Percentiles rank a stretch among this genome's conserved stretches.
Evolutionary conservation across 768 basidiomycete genomes (phyloP).

Genomic region (Auriscalpium vulgare): DNA sequence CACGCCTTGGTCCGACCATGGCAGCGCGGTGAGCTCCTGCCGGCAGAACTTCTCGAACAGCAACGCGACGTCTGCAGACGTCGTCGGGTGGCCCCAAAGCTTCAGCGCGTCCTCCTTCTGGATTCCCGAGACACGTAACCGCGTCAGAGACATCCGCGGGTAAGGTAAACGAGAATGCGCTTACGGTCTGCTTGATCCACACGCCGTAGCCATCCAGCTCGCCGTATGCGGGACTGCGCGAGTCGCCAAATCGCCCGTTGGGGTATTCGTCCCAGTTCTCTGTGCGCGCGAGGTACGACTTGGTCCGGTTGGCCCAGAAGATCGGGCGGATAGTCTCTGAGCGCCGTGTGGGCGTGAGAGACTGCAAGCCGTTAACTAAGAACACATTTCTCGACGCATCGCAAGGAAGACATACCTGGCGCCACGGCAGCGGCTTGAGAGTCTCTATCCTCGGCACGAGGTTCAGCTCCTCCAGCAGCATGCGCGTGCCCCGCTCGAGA

Average conservation of each 20-base stretch:
- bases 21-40: slow-evolving; percentile 65
- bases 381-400: background rate
- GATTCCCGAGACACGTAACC: background rate
- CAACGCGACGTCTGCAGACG: slow-evolving; percentile 51
- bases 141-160: background rate
- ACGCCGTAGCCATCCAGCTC: slow-evolving; percentile 97
- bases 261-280: slow-evolving; percentile 99
- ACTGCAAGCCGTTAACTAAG: slow-evolving; percentile 35
- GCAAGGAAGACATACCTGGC: slow-evolving; percentile 52
- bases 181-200: slow-evolving; percentile 81
- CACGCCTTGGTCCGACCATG: slow-evolving; percentile 92
- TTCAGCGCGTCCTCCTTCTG: slow-evolving; percentile 83
- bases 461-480: slow-evolving; percentile 89
- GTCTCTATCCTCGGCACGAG: slow-evolving; percentile 84
- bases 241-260: slow-evolving; percentile 97
- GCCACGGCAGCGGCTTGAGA: slow-evolving; percentile 94
- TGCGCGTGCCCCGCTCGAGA: slow-evolving; percentile 88
- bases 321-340: slow-evolving; percentile 93
- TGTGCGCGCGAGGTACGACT: slow-evolving; percentile 92
- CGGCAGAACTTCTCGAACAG: slow-evolving; percentile 85
- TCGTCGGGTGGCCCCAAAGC: slow-evolving; percentile 80
- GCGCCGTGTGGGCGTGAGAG: slow-evolving; percentile 86
- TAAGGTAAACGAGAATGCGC: slow-evolving; percentile 12
- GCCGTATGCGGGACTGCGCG: slow-evolving; percentile 95
- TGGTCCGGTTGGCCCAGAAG: slow-evolving; percentile 96